Base-by-base conservation (phyloP, 2,329 filamentous ascomycete species). In the Penicillium psychrosexuale region DNA sequence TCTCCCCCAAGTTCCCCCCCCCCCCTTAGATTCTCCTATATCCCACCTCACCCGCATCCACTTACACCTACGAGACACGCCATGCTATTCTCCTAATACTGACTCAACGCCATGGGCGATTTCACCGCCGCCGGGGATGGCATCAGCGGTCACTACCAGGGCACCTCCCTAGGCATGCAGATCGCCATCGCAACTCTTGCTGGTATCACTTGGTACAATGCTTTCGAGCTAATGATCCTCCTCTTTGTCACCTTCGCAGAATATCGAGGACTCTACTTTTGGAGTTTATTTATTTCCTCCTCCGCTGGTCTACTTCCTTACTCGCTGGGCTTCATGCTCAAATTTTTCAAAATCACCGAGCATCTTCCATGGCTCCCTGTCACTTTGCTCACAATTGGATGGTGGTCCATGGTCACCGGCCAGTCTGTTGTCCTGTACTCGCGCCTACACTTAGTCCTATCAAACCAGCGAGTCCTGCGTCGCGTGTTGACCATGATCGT, bases 381-480 rank as follows among this genome's bases (percentile, higher is more conserved):
- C n/a, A 71, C 72, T 9, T 64, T 79, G 17, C 68, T 80, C 40
- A 75, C 72, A 15, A 57, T 78, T 31, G 77, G 77, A 47, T 79
- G 77, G 77, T 78, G 72, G 58, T 68, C 66, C 28, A 78, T 79
- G 76, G 75, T 79, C 27, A 79, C 76, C 1, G 77, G 78, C 9
- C 78, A 80, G 62, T 75, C 76, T 2, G 59, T 80, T 19, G 78
- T 80, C 9, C 69, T 80, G 3, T 80, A 79, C 64, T 80, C 78
- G 4, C 72, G 78, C n/a, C 69, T 80, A 8, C 78, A 80, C 59
- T 67, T 80, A 19, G 71, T 80, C 40, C 63, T 78, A 27, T 66
- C 67, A 12, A 75, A 75, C 37, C 68, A 69, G 4, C 67, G 66
- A 36, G 61, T 74, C 15, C 66, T 80, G 8, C 68, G 68, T 30